phyloP scores from a whole-genome alignment of 306 rosid species.

The Pyrus bretschneideri region DNA sequence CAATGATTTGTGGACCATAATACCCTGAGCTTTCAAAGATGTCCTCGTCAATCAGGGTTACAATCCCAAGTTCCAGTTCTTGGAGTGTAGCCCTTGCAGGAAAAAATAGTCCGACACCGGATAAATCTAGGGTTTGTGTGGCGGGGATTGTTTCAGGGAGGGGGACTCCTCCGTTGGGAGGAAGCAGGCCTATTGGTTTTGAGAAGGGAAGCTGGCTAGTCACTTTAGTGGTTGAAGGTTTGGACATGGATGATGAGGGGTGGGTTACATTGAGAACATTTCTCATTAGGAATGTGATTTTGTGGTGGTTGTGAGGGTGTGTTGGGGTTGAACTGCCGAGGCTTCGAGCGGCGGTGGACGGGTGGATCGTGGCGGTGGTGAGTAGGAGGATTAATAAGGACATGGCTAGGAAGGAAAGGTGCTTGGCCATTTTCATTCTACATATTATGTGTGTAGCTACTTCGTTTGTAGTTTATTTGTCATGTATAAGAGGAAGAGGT shows the following conservation, averaged over 20 bases:
- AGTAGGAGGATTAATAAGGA: constrained; percentile 20
- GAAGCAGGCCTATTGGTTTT: constrained; percentile 45
- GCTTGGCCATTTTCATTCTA: constrained; percentile 36
- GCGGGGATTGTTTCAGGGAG: constrained; percentile 36
- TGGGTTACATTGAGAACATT: constrained; percentile 39
- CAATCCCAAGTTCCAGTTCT: constrained; percentile 51
- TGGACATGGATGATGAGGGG: constrained; percentile 9
- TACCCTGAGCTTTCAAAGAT: constrained; percentile 18
- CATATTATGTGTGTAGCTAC: constrained; percentile 13
- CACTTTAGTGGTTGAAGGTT: constrained; percentile 26
- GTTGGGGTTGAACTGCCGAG: constrained; percentile 32
- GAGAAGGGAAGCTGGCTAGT: constrained; percentile 37
- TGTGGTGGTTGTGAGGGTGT: constrained; percentile 25
- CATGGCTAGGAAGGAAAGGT: constrained; percentile 12
- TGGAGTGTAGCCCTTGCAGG: constrained; percentile 50
- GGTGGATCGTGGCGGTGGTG: constrained; percentile 17
- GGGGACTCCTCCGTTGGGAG: constrained; percentile 44
- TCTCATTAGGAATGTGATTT: constrained; percentile 46
- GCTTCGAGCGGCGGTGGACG: constrained; percentile 38
- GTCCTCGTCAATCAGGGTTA: constrained; percentile 49
- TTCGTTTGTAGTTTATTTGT: constrained; percentile 5
- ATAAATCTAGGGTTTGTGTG: constrained; percentile 43
- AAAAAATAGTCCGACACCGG: constrained; percentile 49
- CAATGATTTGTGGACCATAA: constrained; percentile 23
- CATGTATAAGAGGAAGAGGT: constrained; percentile 19